Evolutionary conservation across 805 yeast genomes (phyloP), one percentile per base, ranked within the genome.

Genomic region (Wickerhamomyces mucosus): DNA sequence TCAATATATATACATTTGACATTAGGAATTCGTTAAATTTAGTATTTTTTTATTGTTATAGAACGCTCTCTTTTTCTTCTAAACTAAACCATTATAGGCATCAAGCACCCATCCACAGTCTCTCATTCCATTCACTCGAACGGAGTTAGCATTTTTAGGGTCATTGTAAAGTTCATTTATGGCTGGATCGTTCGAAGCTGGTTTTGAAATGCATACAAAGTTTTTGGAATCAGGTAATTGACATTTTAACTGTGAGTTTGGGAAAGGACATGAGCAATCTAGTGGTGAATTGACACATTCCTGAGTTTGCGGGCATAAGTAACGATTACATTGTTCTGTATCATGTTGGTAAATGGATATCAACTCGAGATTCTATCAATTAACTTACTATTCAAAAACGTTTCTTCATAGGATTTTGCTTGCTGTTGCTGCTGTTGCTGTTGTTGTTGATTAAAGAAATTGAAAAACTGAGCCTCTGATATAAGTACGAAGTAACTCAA

Each of bases 231-330:
- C 76, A 0, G 96, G 94, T 25, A 83, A 59, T 3, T 68, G 51
- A 55, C 98, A 92, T 48, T 83, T 80, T 38, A 82, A 48, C 51
- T 89, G 95, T 1, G 94, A 77, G 36, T 75, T 72, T 2, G 95
- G 92, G 50, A 74, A 89, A 3, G 84, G 85, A 53, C 98, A 92
- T 2, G 96, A 95, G 53, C 98, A 92, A 31, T 78, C 81, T 7
- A 65, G 43, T 0, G 84, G 73, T 2, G 56, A 46, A 2, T 66
- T 64, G 0, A 84, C 98, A 59, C 98, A 92, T 8, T 64, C 64
- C 25, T 76, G 62, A 1, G 96, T 84, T 43, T 78, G 94, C 4
- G 84, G 84, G 51, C 98, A 92, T 21, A 89, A 56, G 51, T 78
- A 89, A 6, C 61, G 60, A 8, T 58, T 55, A 50, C 98, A 92